A percentile compares a stretch with the other conserved stretches of the same genome.
phyloP scores from a whole-genome alignment of 192 early-diverging fungal genomes.

The Rhizophlyctis rosea region DNA sequence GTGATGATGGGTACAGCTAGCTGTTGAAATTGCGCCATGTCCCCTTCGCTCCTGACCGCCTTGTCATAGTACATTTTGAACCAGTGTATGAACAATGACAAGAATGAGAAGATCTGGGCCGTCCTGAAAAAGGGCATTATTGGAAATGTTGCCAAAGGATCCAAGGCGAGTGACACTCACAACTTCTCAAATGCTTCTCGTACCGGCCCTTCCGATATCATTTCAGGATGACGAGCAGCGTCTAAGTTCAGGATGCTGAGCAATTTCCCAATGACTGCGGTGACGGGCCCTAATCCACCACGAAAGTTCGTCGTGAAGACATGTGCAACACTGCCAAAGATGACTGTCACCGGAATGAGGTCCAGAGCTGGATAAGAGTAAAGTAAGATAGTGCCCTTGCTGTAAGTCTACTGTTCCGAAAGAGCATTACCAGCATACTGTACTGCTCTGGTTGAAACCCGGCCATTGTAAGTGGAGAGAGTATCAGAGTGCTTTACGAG shows the following conservation, averaged over 20 bases:
- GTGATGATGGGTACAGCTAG: neutral
- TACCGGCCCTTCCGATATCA: neutral
- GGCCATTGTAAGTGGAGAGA: neutral
- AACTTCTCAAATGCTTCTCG: neutral
- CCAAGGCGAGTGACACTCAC: neutral
- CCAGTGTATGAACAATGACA: slow-evolving; percentile 6
- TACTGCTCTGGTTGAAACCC: neutral
- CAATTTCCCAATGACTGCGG: neutral
- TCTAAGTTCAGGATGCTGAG: neutral
- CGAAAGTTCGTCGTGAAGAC: neutral
- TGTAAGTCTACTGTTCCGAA: neutral
- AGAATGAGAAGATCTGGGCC: neutral
- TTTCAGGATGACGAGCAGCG: neutral
- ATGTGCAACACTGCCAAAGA: slow-evolving; percentile 4
- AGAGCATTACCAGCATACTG: neutral
- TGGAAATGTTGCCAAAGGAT: neutral
- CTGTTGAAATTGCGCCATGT: neutral
- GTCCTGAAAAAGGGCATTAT: neutral
- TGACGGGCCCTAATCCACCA: neutral
- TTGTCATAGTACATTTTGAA: neutral
- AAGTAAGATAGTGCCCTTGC: neutral
- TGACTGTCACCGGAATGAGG: neutral
- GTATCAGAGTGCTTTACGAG: neutral
- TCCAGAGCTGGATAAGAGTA: neutral
- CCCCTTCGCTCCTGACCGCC: neutral